Evolutionary conservation across 352 stramenopile genomes (phyloP).

Genomic region (Albugo laibachii): DNA sequence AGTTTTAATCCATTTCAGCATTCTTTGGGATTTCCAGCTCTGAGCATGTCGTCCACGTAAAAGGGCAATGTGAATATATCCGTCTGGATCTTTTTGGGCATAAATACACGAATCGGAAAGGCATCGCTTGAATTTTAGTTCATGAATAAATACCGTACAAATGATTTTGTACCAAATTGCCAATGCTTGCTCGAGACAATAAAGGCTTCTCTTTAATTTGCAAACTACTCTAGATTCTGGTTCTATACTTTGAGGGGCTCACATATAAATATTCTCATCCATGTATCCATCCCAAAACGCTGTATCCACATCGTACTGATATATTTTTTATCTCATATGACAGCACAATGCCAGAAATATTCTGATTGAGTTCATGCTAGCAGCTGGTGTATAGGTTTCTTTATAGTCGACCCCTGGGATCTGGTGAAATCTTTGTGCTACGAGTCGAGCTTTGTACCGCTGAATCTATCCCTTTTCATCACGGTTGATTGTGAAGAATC

Average conservation of each 20-base stretch:
- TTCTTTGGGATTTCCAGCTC: conserved; percentile 1
- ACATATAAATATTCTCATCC: not conserved
- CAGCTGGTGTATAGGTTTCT: conserved; percentile 4
- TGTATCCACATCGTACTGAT: conserved; percentile 13
- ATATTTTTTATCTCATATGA: not conserved
- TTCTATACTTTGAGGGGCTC: not conserved
- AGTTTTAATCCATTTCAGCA: conserved; percentile 3
- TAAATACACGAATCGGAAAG: conserved; percentile 9
- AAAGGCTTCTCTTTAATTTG: not conserved
- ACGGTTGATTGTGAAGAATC: conserved; percentile 4
- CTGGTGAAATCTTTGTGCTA: conserved; percentile 5
- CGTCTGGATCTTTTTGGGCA: conserved; percentile 1
- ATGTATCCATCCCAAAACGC: conserved; percentile 15
- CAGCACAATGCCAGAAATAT: conserved; percentile 1
- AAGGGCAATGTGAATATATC: conserved; percentile 6
- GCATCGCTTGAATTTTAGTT: conserved; percentile 5
- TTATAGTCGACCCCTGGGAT: conserved; percentile 4
- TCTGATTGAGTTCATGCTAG: conserved; percentile 5
- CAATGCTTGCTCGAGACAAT: conserved; percentile 8
- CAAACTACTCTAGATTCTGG: not conserved
- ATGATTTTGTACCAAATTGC: conserved; percentile 12
- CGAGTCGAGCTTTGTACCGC: conserved; percentile 3
- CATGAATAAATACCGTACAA: conserved; percentile 2
- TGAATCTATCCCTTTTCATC: conserved; percentile 2
- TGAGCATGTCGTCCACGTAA: conserved; percentile 11